Conservation (phyloP, 75 land plant genomes). For the Azolla pinnata region DNA sequence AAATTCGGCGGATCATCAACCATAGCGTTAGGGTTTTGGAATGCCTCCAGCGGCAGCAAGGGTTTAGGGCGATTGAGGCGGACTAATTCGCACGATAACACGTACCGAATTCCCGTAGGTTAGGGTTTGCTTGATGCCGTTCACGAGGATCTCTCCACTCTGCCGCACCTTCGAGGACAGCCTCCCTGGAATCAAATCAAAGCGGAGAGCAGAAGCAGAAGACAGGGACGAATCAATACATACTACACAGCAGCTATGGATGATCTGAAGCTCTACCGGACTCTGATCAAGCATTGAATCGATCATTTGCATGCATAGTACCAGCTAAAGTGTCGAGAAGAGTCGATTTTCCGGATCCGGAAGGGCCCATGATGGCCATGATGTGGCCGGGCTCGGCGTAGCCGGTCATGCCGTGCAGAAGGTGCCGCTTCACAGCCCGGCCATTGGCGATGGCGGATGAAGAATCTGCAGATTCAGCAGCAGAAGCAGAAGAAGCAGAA, state of each 20-base stretch:
- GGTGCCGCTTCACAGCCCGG: background rate
- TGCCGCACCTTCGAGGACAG: slow-evolving; percentile 20
- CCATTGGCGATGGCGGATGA: too few relatives aligned
- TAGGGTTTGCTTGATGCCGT: slow-evolving; percentile 33
- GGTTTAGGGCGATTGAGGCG: too few relatives aligned
- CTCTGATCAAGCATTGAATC: too few relatives aligned
- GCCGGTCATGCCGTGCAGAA: slow-evolving; percentile 22
- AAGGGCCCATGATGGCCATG: slow-evolving; percentile 35
- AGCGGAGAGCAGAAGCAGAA: background rate
- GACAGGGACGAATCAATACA: background rate
- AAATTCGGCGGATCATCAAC: too few relatives aligned
- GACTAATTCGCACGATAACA: too few relatives aligned
- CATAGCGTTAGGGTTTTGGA: too few relatives aligned
- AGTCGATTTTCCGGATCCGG: slow-evolving; percentile 32
- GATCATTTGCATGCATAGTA: too few relatives aligned
- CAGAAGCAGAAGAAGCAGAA: too few relatives aligned
- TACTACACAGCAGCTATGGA: background rate
- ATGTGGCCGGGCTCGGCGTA: slow-evolving; percentile 29
- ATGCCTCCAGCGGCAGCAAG: too few relatives aligned
- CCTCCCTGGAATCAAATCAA: slow-evolving; percentile 22
- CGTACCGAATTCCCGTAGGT: slow-evolving; percentile 44
- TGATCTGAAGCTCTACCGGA: background rate
- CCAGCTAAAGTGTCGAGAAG: slow-evolving; percentile 16
- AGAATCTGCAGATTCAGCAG: too few relatives aligned
- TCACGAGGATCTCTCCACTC: slow-evolving; percentile 38